Evolutionary conservation across 192 early-diverging fungal species (phyloP).

Genomic region (Mortierella antarctica): DNA sequence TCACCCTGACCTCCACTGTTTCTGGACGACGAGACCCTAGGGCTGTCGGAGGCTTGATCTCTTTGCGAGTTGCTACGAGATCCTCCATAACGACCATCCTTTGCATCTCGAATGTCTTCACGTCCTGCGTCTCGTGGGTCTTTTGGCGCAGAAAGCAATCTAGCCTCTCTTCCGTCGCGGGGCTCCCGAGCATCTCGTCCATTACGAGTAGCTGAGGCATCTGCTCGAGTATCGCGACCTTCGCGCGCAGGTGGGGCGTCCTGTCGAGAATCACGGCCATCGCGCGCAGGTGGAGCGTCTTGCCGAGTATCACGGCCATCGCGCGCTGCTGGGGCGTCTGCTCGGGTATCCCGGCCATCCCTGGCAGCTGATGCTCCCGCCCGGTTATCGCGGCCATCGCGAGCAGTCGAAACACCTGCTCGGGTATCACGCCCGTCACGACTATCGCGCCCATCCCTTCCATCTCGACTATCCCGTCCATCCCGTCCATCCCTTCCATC

Average conservation of each 20-base stretch:
- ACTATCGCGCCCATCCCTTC: conserved; percentile 3
- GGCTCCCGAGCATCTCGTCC: conserved; percentile 8
- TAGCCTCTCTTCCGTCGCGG: conserved; percentile 3
- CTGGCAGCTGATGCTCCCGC: background rate
- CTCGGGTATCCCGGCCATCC: conserved; percentile 7
- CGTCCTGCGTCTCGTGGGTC: conserved; percentile 3
- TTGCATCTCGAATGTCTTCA: conserved; percentile 11
- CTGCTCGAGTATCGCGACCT: background rate
- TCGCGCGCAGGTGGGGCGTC: background rate
- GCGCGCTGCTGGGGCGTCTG: background rate
- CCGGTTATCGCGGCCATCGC: conserved; percentile 9
- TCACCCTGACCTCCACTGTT: too few species aligned
- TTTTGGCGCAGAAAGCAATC: conserved; percentile 3
- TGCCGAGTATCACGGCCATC: background rate
- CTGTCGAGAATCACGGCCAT: background rate
- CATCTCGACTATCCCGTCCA: conserved; percentile 8
- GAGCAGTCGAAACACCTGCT: too few species aligned
- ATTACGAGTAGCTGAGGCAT: background rate
- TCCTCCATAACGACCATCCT: conserved; percentile 2
- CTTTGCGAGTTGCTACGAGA: background rate
- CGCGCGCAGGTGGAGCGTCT: background rate
- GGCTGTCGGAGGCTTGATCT: too few species aligned
- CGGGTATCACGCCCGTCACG: conserved; percentile 5
- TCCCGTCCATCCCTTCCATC: conserved; percentile 19
- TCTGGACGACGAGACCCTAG: too few species aligned